A percentile compares a stretch with the other conserved stretches of the same genome.
phyloP scores from a whole-genome alignment of 768 basidiomycete species.

The Atractiella rhizophila region DNA sequence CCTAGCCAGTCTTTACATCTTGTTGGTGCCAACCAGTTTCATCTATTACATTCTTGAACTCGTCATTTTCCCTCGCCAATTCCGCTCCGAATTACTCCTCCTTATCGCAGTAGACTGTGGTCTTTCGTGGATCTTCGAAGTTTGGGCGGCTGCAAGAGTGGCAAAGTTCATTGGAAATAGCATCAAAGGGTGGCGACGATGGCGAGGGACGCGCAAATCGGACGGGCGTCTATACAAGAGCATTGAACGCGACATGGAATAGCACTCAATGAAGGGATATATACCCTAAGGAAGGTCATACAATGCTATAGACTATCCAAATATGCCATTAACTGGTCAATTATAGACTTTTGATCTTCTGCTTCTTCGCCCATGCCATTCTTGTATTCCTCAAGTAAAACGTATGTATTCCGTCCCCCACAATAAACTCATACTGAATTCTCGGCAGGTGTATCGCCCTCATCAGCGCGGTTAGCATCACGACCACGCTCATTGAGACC shows the following conservation, averaged over 20 bases:
- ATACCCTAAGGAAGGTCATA: too few species aligned
- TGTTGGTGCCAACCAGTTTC: constrained; percentile 41
- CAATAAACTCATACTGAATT: constrained; percentile 28
- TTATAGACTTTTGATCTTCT: too few species aligned
- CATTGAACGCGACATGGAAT: constrained; percentile 44
- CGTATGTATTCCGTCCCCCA: background rate
- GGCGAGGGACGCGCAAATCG: constrained; percentile 23
- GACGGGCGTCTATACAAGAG: constrained; percentile 63
- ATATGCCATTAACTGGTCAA: too few species aligned
- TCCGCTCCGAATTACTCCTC: constrained; percentile 40
- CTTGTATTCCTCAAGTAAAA: constrained; percentile 37
- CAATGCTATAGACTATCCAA: too few species aligned
- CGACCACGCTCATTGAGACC: constrained; percentile 70
- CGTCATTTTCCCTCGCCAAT: constrained; percentile 43
- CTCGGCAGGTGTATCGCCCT: constrained; percentile 87
- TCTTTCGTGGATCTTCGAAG: constrained; percentile 46
- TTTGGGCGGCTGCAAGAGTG: background rate
- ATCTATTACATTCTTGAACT: constrained; percentile 44
- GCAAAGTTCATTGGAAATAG: background rate
- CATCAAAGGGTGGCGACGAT: constrained; percentile 10
- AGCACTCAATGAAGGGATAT: background rate
- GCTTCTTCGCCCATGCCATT: constrained; percentile 43
- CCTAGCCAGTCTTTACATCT: constrained; percentile 46
- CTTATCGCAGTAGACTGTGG: constrained; percentile 45
- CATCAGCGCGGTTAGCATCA: constrained; percentile 61